These are phyloP conservation scores for Asterophora lycoperdoides DNA, from an alignment of 768 basidiomycete genomes.

Conservation along the genomic window DNA sequence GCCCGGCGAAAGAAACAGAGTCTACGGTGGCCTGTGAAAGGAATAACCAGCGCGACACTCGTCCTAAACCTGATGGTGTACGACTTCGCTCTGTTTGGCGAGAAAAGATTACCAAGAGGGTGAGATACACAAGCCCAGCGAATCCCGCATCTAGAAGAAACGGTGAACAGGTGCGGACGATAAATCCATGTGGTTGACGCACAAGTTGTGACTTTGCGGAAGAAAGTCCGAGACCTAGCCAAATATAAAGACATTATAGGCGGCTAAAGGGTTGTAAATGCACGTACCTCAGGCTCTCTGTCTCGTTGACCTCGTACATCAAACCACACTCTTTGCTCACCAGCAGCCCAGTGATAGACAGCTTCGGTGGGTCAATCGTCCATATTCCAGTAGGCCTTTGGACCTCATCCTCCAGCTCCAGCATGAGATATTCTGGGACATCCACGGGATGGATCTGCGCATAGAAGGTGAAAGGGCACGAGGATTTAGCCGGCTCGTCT, in stretches of 20 bases:
- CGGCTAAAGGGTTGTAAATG: neutral
- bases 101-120: constrained; percentile 61
- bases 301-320: constrained; percentile 59
- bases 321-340: constrained; percentile 81
- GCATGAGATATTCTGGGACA: constrained; percentile 53
- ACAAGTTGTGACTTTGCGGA: constrained; percentile 72
- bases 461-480: constrained; percentile 64
- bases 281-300: constrained; percentile 64
- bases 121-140: constrained; percentile 61
- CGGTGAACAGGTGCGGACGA: neutral
- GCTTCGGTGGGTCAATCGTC: constrained; percentile 51
- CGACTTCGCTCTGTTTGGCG: constrained; percentile 73
- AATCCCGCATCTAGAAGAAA: constrained; percentile 61
- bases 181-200: constrained; percentile 14
- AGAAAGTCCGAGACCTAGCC: constrained; percentile 56
- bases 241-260: neutral
- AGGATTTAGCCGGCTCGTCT: constrained; percentile 48
- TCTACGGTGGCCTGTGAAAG: constrained; percentile 76
- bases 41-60: constrained; percentile 82
- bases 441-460: constrained; percentile 57
- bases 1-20: constrained; percentile 80
- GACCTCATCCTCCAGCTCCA: constrained; percentile 69
- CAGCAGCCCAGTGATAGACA: constrained; percentile 60
- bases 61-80: constrained; percentile 73
- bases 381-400: constrained; percentile 69